These are phyloP conservation scores for Arthroderma sp. DNA, from an alignment of 2,329 filamentous ascomycete genomes.

Conservation along the genomic window DNA sequence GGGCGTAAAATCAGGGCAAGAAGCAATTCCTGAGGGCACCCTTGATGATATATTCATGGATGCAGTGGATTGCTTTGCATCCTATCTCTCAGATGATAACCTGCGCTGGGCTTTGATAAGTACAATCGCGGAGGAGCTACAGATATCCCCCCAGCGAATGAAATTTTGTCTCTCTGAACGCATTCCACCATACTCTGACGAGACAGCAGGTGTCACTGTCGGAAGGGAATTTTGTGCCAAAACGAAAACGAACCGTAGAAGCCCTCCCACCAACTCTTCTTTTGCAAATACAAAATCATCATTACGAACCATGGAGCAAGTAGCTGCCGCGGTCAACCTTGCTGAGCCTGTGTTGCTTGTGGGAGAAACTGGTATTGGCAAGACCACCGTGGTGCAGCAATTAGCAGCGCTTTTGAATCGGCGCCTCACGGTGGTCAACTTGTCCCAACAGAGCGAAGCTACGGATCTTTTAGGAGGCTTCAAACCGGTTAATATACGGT, in stretches of 20 bases:
- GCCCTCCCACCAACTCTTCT: conserved; percentile 24
- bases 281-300: conserved; percentile 87
- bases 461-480: conserved; percentile 93
- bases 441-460: conserved; percentile 95
- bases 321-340: conserved; percentile 67
- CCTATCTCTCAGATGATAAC: conserved; percentile 56
- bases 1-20: conserved; percentile 52
- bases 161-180: conserved; percentile 64
- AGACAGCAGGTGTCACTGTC: conserved; percentile 45
- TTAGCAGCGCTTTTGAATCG: conserved; percentile 72
- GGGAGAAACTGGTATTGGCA: conserved; percentile 97
- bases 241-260: conserved; percentile 29
- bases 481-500: conserved; percentile 86
- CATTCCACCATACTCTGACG: conserved; percentile 55
- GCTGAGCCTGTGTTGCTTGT: conserved; percentile 86
- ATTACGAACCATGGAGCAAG: conserved; percentile 72
- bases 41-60: conserved; percentile 85
- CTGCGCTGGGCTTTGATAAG: conserved; percentile 41
- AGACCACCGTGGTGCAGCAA: conserved; percentile 92
- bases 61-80: conserved; percentile 81
- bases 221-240: conserved; percentile 51
- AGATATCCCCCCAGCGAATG: conserved; percentile 68
- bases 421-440: conserved; percentile 80
- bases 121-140: conserved; percentile 73
- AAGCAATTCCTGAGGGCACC: conserved; percentile 58